Evolutionary conservation across 352 stramenopile genomes (phyloP), one percentile per base, ranked within the genome.

Genomic region (Lagenidium sp.): DNA sequence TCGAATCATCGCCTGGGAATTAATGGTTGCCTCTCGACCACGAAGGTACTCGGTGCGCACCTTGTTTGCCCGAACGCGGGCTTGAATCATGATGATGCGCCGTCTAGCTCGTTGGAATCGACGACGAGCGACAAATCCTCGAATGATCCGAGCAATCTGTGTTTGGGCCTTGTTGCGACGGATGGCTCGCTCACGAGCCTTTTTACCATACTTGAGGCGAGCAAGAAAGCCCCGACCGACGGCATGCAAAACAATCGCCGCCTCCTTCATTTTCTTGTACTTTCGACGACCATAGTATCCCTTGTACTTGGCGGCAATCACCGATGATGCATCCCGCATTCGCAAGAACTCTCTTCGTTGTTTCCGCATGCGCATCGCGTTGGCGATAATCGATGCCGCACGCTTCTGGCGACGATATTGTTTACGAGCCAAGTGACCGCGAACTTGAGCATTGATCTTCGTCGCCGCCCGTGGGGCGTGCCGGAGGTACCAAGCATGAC

Each of bases 1-100:
- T 12, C 82, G 79, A 52, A 94, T 91, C 82, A 94, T 94, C 11
- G 79, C 79, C 53, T 94, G 82, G 18, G 81, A 87, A 44, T 84
- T 83, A 41, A 94, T 94, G 0, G 82, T 94, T 6, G 82, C 82
- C 40, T 92, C 72, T 43, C 82, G 68, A 24, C 82, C 79, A 53
- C 85, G 80, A n/a, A 92, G 47, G 61, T 94, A 94, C 44, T 87
- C 73, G 1, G 77, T 90, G 13, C 82, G 82, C 44, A 94, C 82
- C 20, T 82, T 78, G 49, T 94, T 92, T 4, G 82, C 82, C 23
- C 82, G 82, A 7, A 92, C 75, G 11, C 79, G 78, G 5, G 82
- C 82, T 58, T 94, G 82, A 22, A 94, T 90, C 76, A 91, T 89
- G 54, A 91, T 73, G 44, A 94, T 74, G 16, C 74, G 77, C 6